Conservation (phyloP, 169 alveolate genomes). For the Plasmodium vivax region DNA sequence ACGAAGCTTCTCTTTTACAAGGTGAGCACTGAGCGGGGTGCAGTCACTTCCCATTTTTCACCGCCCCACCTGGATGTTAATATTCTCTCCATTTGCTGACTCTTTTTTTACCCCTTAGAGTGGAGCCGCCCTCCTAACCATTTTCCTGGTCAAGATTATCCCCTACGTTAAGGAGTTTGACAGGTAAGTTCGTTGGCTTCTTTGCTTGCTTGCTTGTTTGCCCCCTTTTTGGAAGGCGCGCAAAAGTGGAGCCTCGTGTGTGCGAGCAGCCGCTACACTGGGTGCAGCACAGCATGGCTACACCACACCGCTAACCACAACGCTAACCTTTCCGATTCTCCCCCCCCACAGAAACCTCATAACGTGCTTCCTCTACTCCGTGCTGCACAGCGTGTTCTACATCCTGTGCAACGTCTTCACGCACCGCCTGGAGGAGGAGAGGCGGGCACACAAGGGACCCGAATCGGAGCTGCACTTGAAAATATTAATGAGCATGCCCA, state of each 20-base stretch:
- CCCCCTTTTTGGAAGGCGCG: background rate
- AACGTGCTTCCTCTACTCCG: slow-evolving; percentile 53
- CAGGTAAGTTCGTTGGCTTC: background rate
- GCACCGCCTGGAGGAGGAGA: slow-evolving; percentile 23
- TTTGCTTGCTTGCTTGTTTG: background rate
- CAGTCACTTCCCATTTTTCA: background rate
- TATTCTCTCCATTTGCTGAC: background rate
- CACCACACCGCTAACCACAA: background rate
- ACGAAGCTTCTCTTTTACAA: slow-evolving; percentile 54
- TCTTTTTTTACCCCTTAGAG: slow-evolving; percentile 26
- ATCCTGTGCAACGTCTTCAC: slow-evolving; percentile 36
- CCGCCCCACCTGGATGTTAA: background rate
- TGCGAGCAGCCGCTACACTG: background rate
- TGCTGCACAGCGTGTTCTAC: slow-evolving; percentile 64
- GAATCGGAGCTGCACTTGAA: slow-evolving; percentile 23
- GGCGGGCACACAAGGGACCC: background rate
- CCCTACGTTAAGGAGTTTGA: slow-evolving; percentile 69
- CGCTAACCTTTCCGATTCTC: background rate
- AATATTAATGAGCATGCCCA: slow-evolving; percentile 13
- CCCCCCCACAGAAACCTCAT: slow-evolving; percentile 23
- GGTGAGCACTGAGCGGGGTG: background rate
- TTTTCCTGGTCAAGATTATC: slow-evolving; percentile 48
- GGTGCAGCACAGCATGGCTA: background rate
- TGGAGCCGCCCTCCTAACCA: slow-evolving; percentile 57
- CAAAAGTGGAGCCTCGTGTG: background rate